Percentiles rank a stretch among this genome's conserved stretches.
Conservation (phyloP, 768 basidiomycete species). For the Suillus alpinus region DNA sequence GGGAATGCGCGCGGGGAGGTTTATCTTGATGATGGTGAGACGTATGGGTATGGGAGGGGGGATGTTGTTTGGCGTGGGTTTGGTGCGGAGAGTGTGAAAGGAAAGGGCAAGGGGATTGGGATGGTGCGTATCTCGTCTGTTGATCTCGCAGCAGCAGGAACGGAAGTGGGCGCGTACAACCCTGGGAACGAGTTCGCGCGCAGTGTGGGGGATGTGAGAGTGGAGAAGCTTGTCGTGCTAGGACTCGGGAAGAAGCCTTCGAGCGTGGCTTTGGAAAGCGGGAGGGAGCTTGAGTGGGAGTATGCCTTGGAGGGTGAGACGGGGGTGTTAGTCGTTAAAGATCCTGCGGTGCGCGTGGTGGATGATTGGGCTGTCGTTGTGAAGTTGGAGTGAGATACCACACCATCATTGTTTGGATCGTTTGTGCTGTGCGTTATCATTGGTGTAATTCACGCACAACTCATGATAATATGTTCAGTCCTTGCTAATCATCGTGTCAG, state of each 20-base stretch:
- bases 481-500: too few relatives aligned
- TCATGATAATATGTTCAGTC: too few relatives aligned
- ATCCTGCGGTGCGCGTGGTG: conserved; percentile 57
- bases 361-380: conserved; percentile 64
- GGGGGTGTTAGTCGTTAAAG: conserved; percentile 71
- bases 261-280: conserved; percentile 49
- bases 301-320: conserved; percentile 61
- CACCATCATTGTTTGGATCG: neutral
- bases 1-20: conserved; percentile 73
- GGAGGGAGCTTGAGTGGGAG: conserved; percentile 60
- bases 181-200: conserved; percentile 66
- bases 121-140: conserved; percentile 47
- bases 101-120: conserved; percentile 28
- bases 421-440: too few relatives aligned
- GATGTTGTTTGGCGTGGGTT: conserved; percentile 85
- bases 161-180: conserved; percentile 47
- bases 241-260: conserved; percentile 66
- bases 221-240: conserved; percentile 80
- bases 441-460: too few relatives aligned
- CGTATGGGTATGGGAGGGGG: conserved; percentile 72
- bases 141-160: conserved; percentile 54
- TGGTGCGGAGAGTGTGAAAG: conserved; percentile 45
- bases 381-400: conserved; percentile 12
- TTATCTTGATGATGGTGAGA: conserved; percentile 93
- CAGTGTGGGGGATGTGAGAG: conserved; percentile 59